A percentile compares a stretch with the other conserved stretches of the same genome.
These are phyloP conservation scores for Starmerella bombi DNA, from an alignment of 805 yeast species.

Conservation along the genomic window DNA sequence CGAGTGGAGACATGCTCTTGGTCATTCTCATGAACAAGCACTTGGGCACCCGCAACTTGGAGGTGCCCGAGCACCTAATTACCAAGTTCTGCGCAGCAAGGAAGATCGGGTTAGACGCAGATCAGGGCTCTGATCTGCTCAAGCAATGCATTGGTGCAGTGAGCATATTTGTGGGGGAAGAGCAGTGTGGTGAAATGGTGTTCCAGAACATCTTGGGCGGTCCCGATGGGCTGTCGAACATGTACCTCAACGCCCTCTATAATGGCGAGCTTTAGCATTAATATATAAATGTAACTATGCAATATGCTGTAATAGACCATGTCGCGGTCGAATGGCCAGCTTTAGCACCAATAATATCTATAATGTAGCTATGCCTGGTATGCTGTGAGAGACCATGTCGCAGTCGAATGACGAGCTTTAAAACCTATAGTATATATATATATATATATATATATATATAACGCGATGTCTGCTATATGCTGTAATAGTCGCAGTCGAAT, in stretches of 20 bases:
- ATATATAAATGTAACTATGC: too few relatives aligned
- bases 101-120: not conserved
- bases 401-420: too few relatives aligned
- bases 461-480: too few relatives aligned
- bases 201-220: constrained; percentile 10
- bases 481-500: too few relatives aligned
- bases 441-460: too few relatives aligned
- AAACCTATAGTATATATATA: too few relatives aligned
- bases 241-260: constrained; percentile 15
- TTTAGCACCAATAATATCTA: too few relatives aligned
- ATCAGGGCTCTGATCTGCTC: not conserved
- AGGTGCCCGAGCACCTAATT: constrained; percentile 8
- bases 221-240: constrained; percentile 10
- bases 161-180: constrained; percentile 5
- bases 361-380: too few relatives aligned
- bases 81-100: constrained; percentile 10
- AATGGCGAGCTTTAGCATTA: not conserved
- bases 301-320: too few relatives aligned
- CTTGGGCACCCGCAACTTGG: constrained; percentile 20
- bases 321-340: too few relatives aligned
- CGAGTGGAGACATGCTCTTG: constrained; percentile 10
- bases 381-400: too few relatives aligned
- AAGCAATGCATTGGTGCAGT: constrained; percentile 14
- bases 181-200: constrained; percentile 9
- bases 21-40: constrained; percentile 14